Base-by-base conservation (phyloP, 2,329 filamentous ascomycete species). In the Trichoderma koningiopsis region DNA sequence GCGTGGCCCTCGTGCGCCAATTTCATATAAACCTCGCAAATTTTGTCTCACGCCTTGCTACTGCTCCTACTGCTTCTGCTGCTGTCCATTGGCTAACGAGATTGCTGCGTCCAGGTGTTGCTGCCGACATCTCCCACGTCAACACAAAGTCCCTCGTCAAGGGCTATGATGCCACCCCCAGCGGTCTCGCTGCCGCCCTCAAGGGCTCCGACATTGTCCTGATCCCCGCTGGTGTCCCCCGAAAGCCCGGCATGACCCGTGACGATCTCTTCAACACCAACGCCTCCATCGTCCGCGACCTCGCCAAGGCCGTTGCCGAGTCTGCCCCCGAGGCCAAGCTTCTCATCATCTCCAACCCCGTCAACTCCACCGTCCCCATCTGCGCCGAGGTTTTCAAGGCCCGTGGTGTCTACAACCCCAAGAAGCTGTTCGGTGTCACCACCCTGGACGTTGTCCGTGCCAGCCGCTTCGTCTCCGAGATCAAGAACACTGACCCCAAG, bases 201-300 rank as follows among this genome's bases (percentile, higher is more conserved):
- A 92, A 92, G 85, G 94, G 88, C 80, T 86, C 94, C 79, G 94
- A 98, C 84, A 90, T 99, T 77, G 93, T 99, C 79, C 89, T 99
- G 80, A 98, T 99, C 83, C 96, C 96, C 79, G 96, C 96, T 79
- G 96, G 96, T 88, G 95, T 99, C 75, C 96, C 96, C 80, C 94
- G 96, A 86, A 97, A 97, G 90, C 96, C 96, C 82, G 96, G 96
- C 85, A 99, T 99, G 96, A 97, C 92, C 85, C 94, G 96, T 88
- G 96, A 99, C 85, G 95, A 99, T 82, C 91, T 99, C 74, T 99
- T 99, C 94, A 98, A 98, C 91, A 99, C 95, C 88, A 99, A 99
- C 84, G 96, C 96, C 83, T 97, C 93, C 81, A 99, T 99, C 83
- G 96, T 99, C 82, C 94, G 95, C 80, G 96, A 98, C 84, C 90